Evolutionary conservation across 2,329 filamentous ascomycete species (phyloP), one percentile per base, ranked within the genome.

Genomic region (Bipolaris zeicola): DNA sequence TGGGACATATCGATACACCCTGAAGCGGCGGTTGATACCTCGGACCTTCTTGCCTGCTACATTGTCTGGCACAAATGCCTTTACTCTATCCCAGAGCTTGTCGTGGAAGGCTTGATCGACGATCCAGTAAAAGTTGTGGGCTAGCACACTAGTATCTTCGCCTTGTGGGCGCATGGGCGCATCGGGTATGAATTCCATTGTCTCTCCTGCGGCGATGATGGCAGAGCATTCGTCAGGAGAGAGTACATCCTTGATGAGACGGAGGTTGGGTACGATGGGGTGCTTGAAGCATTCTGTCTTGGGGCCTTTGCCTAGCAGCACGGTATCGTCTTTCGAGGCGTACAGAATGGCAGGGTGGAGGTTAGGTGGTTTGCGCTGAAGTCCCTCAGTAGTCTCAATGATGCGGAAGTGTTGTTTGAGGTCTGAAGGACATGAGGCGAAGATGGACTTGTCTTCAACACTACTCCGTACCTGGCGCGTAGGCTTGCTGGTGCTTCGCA

Each of bases 111-210:
- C 78, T 20, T 80, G 78, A 62, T 90, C 88, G 11, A 87, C 80
- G 7, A 90, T 80, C 88, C 88, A 90, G 77, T 90, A 90, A 64
- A 90, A 89, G 72, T 90, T 90, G 76, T 90, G 88, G 0, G 88
- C 88, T 1, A 90, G 73, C 44, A 90, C 82, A 65, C 86, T 89
- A 22, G 81, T 80, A 50, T 77, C 76, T 58, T 89, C 86, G 14
- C 85, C 85, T 53, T 87, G 85, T n/a, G 86, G 84, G 2, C 86
- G 83, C 28, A 90, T 77, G 0, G 88, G 88, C 0, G 86, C 85
- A 65, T 91, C 88, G 0, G 88, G 88, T 0, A 87, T 79, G 61
- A 90, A 91, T 6, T 83, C 83, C 43, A 89, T 82, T 0, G 80
- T 80, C 69, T 91, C 88, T 5, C 84, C 87, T 0, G 87, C 85